Evolutionary conservation across 306 rosid species (phyloP).

Genomic region (Cicer yamashitae): DNA sequence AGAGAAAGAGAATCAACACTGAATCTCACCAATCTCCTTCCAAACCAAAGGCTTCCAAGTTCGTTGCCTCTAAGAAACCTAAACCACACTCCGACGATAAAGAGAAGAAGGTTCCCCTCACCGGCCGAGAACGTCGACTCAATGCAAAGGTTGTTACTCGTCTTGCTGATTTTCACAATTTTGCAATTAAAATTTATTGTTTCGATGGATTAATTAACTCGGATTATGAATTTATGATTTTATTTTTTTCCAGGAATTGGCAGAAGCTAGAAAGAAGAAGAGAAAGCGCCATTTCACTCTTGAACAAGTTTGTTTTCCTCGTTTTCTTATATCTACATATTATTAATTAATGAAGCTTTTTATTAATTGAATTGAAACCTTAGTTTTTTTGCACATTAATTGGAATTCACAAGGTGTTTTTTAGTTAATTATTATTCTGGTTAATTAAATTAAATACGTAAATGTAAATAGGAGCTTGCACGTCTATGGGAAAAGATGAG

Average conservation of each 20-base stretch:
- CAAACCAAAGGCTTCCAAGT: constrained; percentile 64
- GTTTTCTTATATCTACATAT: neutral
- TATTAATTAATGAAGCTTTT: constrained; percentile 1
- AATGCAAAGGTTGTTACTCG: constrained; percentile 65
- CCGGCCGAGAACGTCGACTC: constrained; percentile 73
- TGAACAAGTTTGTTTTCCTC: constrained; percentile 66
- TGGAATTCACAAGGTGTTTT: neutral
- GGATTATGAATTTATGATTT: constrained; percentile 15
- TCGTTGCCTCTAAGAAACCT: constrained; percentile 51
- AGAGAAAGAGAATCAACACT: constrained; percentile 65
- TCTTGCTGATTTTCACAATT: neutral
- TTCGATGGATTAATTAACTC: constrained; percentile 5
- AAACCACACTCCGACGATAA: constrained; percentile 38
- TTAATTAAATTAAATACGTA: constrained; percentile 19
- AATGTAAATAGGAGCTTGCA: constrained; percentile 73
- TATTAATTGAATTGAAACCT: constrained; percentile 13
- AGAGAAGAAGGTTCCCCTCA: constrained; percentile 52
- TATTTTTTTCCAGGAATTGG: constrained; percentile 68
- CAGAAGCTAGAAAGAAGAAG: constrained; percentile 89
- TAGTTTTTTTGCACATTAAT: neutral
- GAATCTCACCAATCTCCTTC: constrained; percentile 48
- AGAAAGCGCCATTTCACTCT: constrained; percentile 76
- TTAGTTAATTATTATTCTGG: neutral
- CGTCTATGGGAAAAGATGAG: constrained; percentile 96
- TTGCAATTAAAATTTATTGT: neutral